Conservation (phyloP, 2,329 filamentous ascomycete genomes). For the Verticillium albo-atrum region DNA sequence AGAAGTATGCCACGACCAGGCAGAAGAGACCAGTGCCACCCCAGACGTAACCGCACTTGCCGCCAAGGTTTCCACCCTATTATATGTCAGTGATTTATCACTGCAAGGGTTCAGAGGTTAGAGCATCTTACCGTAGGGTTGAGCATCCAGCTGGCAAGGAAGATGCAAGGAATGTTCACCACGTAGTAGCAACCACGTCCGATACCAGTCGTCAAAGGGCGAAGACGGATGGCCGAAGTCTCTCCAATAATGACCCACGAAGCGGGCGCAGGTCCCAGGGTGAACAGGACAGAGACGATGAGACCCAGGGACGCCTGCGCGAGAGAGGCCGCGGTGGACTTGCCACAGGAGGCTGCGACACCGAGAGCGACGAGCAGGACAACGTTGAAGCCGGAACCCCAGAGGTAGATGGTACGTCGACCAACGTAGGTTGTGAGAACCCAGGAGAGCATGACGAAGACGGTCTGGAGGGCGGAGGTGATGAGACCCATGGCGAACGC, state of each 20-base stretch:
- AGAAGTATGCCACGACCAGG: constrained; percentile 41
- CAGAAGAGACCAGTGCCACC: constrained; percentile 53
- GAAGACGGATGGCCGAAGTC: constrained; percentile 60
- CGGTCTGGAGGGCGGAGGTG: constrained; percentile 52
- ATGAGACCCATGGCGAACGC: constrained; percentile 45
- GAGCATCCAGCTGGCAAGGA: constrained; percentile 56
- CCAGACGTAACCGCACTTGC: constrained; percentile 58
- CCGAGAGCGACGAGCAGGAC: constrained; percentile 53
- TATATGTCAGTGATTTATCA: constrained; percentile 22
- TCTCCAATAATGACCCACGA: constrained; percentile 66
- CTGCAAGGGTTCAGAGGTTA: too few species aligned
- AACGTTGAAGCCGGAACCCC: constrained; percentile 46
- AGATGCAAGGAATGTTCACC: constrained; percentile 62
- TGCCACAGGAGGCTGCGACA: constrained; percentile 49
- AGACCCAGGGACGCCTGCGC: constrained; percentile 60
- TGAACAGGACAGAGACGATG: constrained; percentile 62
- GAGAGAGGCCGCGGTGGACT: constrained; percentile 32
- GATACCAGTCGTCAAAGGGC: constrained; percentile 61
- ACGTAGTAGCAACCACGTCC: constrained; percentile 62
- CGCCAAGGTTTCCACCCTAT: constrained; percentile 38
- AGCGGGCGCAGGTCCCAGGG: constrained; percentile 55
- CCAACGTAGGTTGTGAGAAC: constrained; percentile 42
- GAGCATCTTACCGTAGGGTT: constrained; percentile 32
- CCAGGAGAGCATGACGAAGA: constrained; percentile 53
- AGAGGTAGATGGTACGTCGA: constrained; percentile 44